Base-by-base conservation (phyloP, 345 rosid species). In the Litchi chinensis region DNA sequence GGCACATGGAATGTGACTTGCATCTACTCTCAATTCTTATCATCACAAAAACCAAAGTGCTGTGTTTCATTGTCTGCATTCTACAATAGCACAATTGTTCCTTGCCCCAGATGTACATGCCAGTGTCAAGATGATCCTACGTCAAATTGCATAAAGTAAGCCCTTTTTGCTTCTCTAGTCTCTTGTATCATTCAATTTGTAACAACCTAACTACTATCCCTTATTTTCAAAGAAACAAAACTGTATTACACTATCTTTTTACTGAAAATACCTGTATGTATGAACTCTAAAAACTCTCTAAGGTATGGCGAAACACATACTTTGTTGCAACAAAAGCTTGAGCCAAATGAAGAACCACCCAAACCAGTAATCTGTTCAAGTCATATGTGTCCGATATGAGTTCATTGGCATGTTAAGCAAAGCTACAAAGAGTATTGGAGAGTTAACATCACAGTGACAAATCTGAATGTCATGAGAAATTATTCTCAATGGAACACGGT, bases 331-430 rank as follows among this genome's bases (percentile, higher is more conserved):
- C 86, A 90, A 75, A 84, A 82, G 28, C 89, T 84, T 7, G 86
- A 89, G 77, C 83, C 86, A 0, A 75, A 71, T 7, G 83, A 62
- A 44, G 93, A 82, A 76, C 67, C 43, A 44, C 22, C 81, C 1
- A 84, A 90, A 18, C 57, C 90, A 10, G 97, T 92, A 4, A 78
- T 84, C 67, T 95, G 98, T 41, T 39, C 97, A 1, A 66, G 74
- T 6, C 98, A 95, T 75, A 89, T 89, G 94, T 95, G 98, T 82
- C 98, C 98, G 0, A 83, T 92, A 26, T 74, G 82, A 50, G 87
- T 93, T 13, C 98, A 93, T 76, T 95, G 98, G 98, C 98, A 95
- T 39, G 88, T 95, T n/a, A 95, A 93, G 81, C 88, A 90, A 65
- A 92, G 89, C 78, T 95, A 95, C 82, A 89, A 63, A 75, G 83